These are phyloP conservation scores for Ricinus communis DNA, from an alignment of 345 rosid species.

Conservation along the genomic window DNA sequence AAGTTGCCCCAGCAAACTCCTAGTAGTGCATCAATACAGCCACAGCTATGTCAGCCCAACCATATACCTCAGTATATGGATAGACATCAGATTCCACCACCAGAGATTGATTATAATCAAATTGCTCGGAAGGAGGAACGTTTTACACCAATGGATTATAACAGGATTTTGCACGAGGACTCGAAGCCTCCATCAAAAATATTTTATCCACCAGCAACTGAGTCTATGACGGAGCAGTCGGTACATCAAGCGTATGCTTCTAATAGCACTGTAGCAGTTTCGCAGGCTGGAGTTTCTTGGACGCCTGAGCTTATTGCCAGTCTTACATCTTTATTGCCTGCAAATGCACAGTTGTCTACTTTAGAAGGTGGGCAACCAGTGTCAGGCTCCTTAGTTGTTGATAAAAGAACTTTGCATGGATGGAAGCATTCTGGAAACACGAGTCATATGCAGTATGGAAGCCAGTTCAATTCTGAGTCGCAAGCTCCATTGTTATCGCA, in stretches of 20 bases:
- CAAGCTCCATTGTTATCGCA: conserved; percentile 44
- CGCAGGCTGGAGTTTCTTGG: conserved; percentile 64
- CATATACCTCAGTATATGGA: conserved; percentile 41
- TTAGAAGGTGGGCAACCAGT: conserved; percentile 47
- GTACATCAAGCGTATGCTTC: conserved; percentile 36
- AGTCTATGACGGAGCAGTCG: conserved; percentile 37
- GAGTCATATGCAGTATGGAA: conserved; percentile 44
- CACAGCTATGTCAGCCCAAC: conserved; percentile 36
- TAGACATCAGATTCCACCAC: conserved; percentile 35
- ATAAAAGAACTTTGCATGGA: conserved; percentile 45
- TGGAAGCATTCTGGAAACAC: conserved; percentile 50
- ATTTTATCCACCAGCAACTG: conserved; percentile 34
- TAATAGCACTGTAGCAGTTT: conserved; percentile 30
- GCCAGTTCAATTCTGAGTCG: conserved; percentile 46
- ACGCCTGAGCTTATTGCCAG: conserved; percentile 87
- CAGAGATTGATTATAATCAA: conserved; percentile 40
- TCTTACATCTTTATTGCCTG: conserved; percentile 66
- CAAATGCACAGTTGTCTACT: conserved; percentile 44
- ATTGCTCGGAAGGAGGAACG: conserved; percentile 43
- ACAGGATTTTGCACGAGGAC: conserved; percentile 48
- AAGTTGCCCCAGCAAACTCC: conserved; percentile 67
- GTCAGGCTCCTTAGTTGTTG: conserved; percentile 40
- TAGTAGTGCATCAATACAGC: conserved; percentile 32
- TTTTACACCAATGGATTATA: conserved; percentile 37
- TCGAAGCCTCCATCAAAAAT: conserved; percentile 42